Evolutionary conservation across 768 basidiomycete genomes (phyloP).

Genomic region (Tricholoma matsutake): DNA sequence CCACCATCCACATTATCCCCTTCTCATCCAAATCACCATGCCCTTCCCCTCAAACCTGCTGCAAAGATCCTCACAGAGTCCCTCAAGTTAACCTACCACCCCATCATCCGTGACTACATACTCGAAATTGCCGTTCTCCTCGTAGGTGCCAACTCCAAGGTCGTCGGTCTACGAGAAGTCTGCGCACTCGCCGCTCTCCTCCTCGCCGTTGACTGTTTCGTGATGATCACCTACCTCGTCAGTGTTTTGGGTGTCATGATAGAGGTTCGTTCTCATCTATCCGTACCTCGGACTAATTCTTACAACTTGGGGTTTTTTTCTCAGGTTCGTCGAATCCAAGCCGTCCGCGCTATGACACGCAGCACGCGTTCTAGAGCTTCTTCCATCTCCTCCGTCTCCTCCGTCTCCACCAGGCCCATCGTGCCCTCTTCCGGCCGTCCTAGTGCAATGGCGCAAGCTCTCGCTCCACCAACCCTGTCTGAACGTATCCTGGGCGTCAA

Average conservation of each 20-base stretch:
- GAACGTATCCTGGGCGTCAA: constrained; percentile 24
- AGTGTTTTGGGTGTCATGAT: constrained; percentile 93
- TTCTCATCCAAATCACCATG: constrained; percentile 16
- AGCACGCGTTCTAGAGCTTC: constrained; percentile 33
- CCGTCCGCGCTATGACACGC: constrained; percentile 41
- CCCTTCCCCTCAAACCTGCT: constrained; percentile 59
- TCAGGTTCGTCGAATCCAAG: constrained; percentile 70
- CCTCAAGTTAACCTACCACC: constrained; percentile 71
- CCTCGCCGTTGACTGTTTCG: constrained; percentile 80
- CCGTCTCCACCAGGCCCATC: constrained; percentile 7
- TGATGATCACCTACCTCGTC: constrained; percentile 88
- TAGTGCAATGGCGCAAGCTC: constrained; percentile 31
- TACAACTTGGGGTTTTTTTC: neutral
- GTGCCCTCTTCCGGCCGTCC: constrained; percentile 16
- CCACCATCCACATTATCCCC: constrained; percentile 28
- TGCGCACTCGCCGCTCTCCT: constrained; percentile 93
- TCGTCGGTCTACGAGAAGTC: constrained; percentile 89
- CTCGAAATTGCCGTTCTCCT: constrained; percentile 89
- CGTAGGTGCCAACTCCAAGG: constrained; percentile 82
- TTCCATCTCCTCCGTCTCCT: constrained; percentile 25
- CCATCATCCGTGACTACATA: constrained; percentile 89
- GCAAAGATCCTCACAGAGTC: constrained; percentile 84
- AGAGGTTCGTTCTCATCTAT: constrained; percentile 52
- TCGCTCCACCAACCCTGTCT: constrained; percentile 15
- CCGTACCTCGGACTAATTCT: neutral